phyloP scores from a whole-genome alignment of 352 stramenopile genomes.

The Globisporangium nunn region DNA sequence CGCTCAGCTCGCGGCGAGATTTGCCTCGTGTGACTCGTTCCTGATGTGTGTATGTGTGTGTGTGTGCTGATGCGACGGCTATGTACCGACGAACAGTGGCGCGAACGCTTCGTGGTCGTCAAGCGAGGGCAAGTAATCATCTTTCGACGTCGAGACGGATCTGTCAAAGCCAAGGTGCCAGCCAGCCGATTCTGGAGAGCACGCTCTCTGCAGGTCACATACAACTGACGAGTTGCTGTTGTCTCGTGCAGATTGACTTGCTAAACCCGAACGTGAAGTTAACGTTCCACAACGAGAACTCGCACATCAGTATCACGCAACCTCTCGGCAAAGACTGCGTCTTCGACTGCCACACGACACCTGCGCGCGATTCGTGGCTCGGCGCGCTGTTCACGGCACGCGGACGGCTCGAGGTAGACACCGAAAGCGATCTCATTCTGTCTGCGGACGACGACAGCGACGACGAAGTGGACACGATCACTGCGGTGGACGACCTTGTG shows the following conservation, averaged over 20 bases:
- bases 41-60: background rate
- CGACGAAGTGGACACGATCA: slow-evolving; percentile 4
- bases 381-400: slow-evolving; percentile 46
- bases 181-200: background rate
- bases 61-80: no score
- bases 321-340: slow-evolving; percentile 27
- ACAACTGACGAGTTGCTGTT: background rate
- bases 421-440: slow-evolving; percentile 33
- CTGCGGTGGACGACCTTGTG: background rate
- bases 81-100: slow-evolving; percentile 28
- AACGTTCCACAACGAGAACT: slow-evolving; percentile 54
- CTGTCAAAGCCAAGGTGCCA: slow-evolving; percentile 54
- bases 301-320: slow-evolving; percentile 43
- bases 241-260: slow-evolving; percentile 40
- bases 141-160: slow-evolving; percentile 29
- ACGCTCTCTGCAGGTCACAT: background rate
- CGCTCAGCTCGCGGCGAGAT: background rate
- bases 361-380: slow-evolving; percentile 55
- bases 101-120: slow-evolving; percentile 56
- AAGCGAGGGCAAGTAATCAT: slow-evolving; percentile 42
- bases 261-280: slow-evolving; percentile 42
- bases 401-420: slow-evolving; percentile 26
- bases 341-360: slow-evolving; percentile 41
- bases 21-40: background rate
- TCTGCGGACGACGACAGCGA: slow-evolving; percentile 43